Base-by-base conservation (phyloP, 106 monocot species). In the Acorus gramineus region DNA sequence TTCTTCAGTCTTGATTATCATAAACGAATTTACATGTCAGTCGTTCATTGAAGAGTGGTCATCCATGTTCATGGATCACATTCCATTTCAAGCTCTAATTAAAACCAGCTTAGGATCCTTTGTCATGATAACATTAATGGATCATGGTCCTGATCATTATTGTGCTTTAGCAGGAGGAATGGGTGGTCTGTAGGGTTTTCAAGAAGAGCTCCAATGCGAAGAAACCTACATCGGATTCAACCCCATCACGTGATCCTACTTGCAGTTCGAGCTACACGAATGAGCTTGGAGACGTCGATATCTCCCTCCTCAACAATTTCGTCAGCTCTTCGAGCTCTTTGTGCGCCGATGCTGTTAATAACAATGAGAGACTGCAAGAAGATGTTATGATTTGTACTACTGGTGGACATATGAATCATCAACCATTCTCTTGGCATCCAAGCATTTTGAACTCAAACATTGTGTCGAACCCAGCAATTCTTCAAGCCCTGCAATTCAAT, bases 131-230 rank as follows among this genome's bases (percentile, higher is more conserved):
- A 8, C 7, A 61, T 61, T 6, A n/a, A 61, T n/a, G 61, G 13
- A 9, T 2, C 50, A 12, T 50, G 3, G 6, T 6, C 8, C 14
- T 68, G 13, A 28, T 28, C 28, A 28, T 28, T 28, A 28, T 28
- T 28, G 28, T 28, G 9, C 14, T 7, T 9, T 47, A 28, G 49
- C 74, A 89, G 84, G 89, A 89, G 58, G 89, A 84, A 72, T 84
- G 84, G 89, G 77, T 81, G 4, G 88, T 89, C 6, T 89, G 84
- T 47, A 81, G 88, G 71, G 81, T 89, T 4, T 89, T 89, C 68
- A 81, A 42, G 66, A 89, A 89, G 71, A 81, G 70, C 67, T 44
- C 57, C 43, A 73, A 12, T 12, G 63, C 52, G 3, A 86, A 82
- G 73, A 82, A 70, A 46, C 66, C 59, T 14, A 49, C 71, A 0